Evolutionary conservation across 2,329 filamentous ascomycete genomes (phyloP).

Genomic region (Cercospora canescens): DNA sequence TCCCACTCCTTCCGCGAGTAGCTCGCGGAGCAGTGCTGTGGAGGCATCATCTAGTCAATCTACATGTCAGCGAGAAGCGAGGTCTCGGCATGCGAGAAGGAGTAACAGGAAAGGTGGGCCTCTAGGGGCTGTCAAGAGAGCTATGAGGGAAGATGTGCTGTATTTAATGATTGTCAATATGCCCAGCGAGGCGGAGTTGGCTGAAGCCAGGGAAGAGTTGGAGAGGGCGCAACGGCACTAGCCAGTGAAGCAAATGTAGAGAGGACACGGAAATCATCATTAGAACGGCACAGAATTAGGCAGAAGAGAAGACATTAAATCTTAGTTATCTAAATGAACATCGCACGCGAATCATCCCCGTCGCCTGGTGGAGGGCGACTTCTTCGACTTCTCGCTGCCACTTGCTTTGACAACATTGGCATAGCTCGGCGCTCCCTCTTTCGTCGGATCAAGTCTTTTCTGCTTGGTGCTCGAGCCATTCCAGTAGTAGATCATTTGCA

Average conservation of each 20-base stretch:
- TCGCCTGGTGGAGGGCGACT: conserved; percentile 35
- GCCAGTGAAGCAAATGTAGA: not conserved
- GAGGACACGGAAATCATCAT: not conserved
- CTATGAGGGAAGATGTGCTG: conserved; percentile 39
- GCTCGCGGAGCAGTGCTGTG: not conserved
- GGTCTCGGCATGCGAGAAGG: not conserved
- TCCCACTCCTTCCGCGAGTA: not conserved
- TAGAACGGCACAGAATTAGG: not conserved
- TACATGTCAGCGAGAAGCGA: not conserved
- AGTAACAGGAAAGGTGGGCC: conserved; percentile 42
- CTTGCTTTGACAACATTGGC: conserved; percentile 30
- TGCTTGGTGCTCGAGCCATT: conserved; percentile 57
- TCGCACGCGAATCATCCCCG: conserved; percentile 22
- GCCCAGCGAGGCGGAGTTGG: conserved; percentile 46
- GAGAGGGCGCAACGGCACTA: conserved; percentile 5
- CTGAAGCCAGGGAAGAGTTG: conserved; percentile 28
- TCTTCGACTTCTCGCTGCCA: conserved; percentile 38
- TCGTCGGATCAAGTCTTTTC: conserved; percentile 42
- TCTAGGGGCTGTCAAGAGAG: conserved; percentile 34
- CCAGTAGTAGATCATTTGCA: conserved; percentile 97
- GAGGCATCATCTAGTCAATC: not conserved
- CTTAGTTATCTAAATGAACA: not conserved
- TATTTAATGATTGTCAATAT: conserved; percentile 54
- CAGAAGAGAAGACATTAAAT: not conserved
- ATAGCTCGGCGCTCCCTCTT: conserved; percentile 36